Conservation (phyloP, 2,329 filamentous ascomycete genomes). For the Lasiodiplodia sp. region DNA sequence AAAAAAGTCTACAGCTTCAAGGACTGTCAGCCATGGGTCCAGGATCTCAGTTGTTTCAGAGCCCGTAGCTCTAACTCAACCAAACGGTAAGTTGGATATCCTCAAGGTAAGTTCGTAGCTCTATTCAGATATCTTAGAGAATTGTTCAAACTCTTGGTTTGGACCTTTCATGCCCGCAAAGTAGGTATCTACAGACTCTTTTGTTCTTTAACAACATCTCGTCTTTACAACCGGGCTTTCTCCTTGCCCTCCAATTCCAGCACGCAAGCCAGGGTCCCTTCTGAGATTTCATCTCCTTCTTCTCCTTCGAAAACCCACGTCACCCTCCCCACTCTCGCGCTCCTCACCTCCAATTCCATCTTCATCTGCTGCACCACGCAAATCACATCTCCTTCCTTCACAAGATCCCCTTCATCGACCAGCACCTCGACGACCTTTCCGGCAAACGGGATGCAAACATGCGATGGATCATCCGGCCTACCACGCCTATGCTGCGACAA, state of each 20-base stretch:
- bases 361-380: constrained; percentile 72
- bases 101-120: too few relatives aligned
- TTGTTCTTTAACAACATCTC: neutral
- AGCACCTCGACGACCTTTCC: constrained; percentile 67
- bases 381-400: constrained; percentile 62
- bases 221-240: neutral
- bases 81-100: neutral
- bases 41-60: neutral
- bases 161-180: neutral
- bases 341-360: constrained; percentile 71
- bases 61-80: neutral
- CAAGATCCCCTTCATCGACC: constrained; percentile 62
- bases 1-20: neutral
- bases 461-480: constrained; percentile 57
- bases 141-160: neutral
- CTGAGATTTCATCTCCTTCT: constrained; percentile 63
- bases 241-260: constrained; percentile 46
- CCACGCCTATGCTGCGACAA: constrained; percentile 57
- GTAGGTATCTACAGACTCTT: neutral
- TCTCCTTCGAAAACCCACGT: constrained; percentile 62
- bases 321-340: constrained; percentile 56
- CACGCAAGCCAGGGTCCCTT: constrained; percentile 62
- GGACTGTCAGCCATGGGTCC: neutral
- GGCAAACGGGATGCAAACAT: constrained; percentile 64
- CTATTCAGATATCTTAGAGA: neutral